These are phyloP conservation scores for Arctium minus DNA, from an alignment of 129 eudicot genomes.

Conservation along the genomic window DNA sequence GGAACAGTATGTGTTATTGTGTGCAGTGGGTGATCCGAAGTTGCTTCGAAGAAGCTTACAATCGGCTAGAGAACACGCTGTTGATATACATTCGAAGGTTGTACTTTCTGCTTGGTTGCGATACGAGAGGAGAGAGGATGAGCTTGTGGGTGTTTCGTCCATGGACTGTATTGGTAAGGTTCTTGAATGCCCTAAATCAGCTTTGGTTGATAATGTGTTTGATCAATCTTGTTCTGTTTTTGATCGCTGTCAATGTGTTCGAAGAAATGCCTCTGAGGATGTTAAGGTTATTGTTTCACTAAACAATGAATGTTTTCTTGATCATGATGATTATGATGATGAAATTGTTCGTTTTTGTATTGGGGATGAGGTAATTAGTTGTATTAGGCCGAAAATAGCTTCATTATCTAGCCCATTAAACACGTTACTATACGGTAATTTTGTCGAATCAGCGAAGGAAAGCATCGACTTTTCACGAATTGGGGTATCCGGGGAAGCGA, in stretches of 20 bases:
- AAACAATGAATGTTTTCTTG: not conserved
- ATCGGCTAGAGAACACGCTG: constrained; percentile 56
- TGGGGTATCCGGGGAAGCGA: constrained; percentile 59
- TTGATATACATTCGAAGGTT: constrained; percentile 49
- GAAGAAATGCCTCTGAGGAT: constrained; percentile 14
- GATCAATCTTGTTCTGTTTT: constrained; percentile 37
- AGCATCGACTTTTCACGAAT: constrained; percentile 49
- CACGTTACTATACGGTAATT: constrained; percentile 55
- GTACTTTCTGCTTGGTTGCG: constrained; percentile 63
- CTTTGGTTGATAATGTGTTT: constrained; percentile 39
- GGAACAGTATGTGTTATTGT: constrained; percentile 52
- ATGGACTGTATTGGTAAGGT: constrained; percentile 59
- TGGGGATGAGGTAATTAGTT: constrained; percentile 43
- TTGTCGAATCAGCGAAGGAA: constrained; percentile 49
- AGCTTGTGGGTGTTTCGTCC: constrained; percentile 50
- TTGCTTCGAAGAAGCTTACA: constrained; percentile 57
- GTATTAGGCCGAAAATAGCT: constrained; percentile 57
- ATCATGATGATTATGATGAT: not conserved
- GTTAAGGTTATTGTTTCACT: not conserved
- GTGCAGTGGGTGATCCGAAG: constrained; percentile 54
- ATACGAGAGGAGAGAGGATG: constrained; percentile 73
- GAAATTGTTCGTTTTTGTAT: constrained; percentile 44
- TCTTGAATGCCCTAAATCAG: constrained; percentile 60
- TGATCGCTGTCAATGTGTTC: constrained; percentile 43
- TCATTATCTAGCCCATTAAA: constrained; percentile 54